Evolutionary conservation across 768 basidiomycete genomes (phyloP).

Genomic region (Sporobolomyces pararoseus): DNA sequence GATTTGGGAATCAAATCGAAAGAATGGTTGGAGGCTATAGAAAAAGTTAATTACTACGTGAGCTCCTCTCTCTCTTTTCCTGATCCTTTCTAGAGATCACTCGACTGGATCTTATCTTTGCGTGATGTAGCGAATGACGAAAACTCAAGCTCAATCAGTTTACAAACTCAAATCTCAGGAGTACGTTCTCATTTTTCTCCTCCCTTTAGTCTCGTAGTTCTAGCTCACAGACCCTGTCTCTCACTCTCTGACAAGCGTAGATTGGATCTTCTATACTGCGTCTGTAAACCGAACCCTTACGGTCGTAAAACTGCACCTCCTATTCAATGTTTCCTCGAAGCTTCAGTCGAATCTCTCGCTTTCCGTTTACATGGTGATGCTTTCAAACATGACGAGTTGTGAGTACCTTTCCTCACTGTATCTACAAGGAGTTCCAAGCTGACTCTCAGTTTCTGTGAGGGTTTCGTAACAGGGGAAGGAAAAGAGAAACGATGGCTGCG

Average conservation of each 20-base stretch:
- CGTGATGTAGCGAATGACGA: background rate
- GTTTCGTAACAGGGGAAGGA: too few relatives aligned
- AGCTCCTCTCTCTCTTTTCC: background rate
- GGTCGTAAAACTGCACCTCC: too few relatives aligned
- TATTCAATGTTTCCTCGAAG: slow-evolving; percentile 21
- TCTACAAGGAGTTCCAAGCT: too few relatives aligned
- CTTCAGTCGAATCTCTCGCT: slow-evolving; percentile 15
- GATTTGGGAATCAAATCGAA: background rate
- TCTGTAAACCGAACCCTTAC: too few relatives aligned
- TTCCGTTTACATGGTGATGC: slow-evolving; percentile 17
- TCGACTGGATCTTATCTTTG: background rate
- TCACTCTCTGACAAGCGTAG: too few relatives aligned
- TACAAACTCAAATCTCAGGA: background rate
- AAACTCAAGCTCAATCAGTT: background rate
- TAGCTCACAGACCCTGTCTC: too few relatives aligned
- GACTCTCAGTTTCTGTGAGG: too few relatives aligned
- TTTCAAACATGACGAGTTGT: background rate
- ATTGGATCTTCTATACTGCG: too few relatives aligned
- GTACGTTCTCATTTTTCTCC: background rate
- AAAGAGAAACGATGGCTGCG: too few relatives aligned
- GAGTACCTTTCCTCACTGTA: too few relatives aligned
- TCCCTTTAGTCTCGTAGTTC: too few relatives aligned
- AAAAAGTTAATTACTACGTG: slow-evolving; percentile 1
- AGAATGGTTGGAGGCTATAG: slow-evolving; percentile 14
- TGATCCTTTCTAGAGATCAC: background rate